Base-by-base conservation (phyloP, 768 basidiomycete genomes). In the Coprinellus aureogranulatus region DNA sequence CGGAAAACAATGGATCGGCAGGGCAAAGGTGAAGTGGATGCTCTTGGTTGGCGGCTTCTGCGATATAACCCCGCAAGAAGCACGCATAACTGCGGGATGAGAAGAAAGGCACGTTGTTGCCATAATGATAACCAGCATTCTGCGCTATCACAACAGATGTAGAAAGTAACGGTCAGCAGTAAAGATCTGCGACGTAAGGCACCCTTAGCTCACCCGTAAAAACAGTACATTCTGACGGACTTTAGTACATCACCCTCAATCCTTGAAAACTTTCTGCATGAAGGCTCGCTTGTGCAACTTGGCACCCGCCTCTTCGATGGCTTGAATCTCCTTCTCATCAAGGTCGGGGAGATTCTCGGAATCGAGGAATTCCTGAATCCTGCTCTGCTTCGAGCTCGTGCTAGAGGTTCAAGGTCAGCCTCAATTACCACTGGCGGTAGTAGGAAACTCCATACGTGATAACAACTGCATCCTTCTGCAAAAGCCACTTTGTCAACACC, bases 401-500 rank as follows among this genome's bases (percentile, higher is more conserved):
- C 81, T 83, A 42, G 53, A 37, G 25, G 47, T 42, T 18, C 44
- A 50, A 30, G 39, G 46, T 47, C 40, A 52, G 51, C 53, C 30
- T 28, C 47, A 27, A 44, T 18, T 48, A 37, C 27, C 34, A 28
- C 3, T 34, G 20, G 18, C 20, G 58, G 49, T 11, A 49, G 41
- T 22, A 27, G 41, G 55, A 30, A 48, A 23, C 25, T 41, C 66
- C 81, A 66, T 67, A 86, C 85, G 87, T 89, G 54, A 89, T 82
- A 37, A 87, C 79, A 39, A 86, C 74, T n/a, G 77, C 78, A 48
- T 79, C 82, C 65, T 89, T 89, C 59, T 81, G 76, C 52, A 78
- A 73, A 10, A 86, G 72, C 89, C 89, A 91, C 53, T 86, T 83
- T 55, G 81, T 78, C 53, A 91, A 70, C 27, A 90, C 82, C 65